Conservation (phyloP, 306 rosid species). For the Trifolium dubium region DNA sequence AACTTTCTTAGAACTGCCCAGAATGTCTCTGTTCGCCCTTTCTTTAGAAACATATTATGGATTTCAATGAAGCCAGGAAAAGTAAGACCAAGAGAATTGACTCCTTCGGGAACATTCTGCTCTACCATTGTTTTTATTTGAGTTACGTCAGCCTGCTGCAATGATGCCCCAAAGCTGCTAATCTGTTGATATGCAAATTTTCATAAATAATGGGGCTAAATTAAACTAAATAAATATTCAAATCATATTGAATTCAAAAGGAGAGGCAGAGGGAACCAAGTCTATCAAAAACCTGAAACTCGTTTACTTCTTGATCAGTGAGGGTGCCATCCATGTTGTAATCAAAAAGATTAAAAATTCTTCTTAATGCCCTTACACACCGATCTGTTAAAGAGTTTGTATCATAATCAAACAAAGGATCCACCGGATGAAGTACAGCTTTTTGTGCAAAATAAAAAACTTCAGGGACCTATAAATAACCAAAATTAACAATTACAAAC, state of each 20-base stretch:
- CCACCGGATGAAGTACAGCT: slow-evolving; percentile 86
- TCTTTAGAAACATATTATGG: slow-evolving; percentile 77
- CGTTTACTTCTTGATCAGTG: slow-evolving; percentile 76
- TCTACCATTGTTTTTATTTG: slow-evolving; percentile 70
- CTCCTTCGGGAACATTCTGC: slow-evolving; percentile 71
- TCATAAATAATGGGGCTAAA: slow-evolving; percentile 17
- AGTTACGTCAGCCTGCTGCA: slow-evolving; percentile 67
- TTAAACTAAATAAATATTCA: slow-evolving; percentile 20
- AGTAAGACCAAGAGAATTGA: slow-evolving; percentile 77
- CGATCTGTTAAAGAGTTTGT: slow-evolving; percentile 64
- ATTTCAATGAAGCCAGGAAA: slow-evolving; percentile 72
- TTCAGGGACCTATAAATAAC: slow-evolving; percentile 75
- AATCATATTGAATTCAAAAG: slow-evolving; percentile 20
- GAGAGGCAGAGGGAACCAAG: background rate
- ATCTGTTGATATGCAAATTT: slow-evolving; percentile 52
- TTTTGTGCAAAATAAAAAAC: slow-evolving; percentile 86
- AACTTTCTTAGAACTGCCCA: slow-evolving; percentile 90
- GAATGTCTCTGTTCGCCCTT: slow-evolving; percentile 76
- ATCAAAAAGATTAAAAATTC: slow-evolving; percentile 83
- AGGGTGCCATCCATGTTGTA: slow-evolving; percentile 86
- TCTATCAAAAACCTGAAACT: slow-evolving; percentile 70
- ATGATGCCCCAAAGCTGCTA: slow-evolving; percentile 72
- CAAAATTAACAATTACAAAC: slow-evolving; percentile 32
- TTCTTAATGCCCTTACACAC: slow-evolving; percentile 76
- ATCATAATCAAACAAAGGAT: slow-evolving; percentile 86